Base-by-base conservation (phyloP, 1,139 yeast species). In the Candida glucosophila region DNA sequence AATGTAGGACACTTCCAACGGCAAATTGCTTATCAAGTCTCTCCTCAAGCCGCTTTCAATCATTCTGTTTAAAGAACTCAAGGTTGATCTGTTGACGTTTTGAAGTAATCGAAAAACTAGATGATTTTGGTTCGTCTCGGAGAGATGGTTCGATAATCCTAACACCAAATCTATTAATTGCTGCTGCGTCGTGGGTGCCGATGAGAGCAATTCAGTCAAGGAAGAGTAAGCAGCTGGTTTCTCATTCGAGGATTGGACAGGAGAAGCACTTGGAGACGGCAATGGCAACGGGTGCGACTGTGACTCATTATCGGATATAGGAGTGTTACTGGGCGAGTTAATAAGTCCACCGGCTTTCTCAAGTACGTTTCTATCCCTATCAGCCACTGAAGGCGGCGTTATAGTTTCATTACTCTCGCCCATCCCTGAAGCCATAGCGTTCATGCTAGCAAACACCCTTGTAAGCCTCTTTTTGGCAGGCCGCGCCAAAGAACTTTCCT, bases 251-350 rank as follows among this genome's bases (percentile, higher is more conserved):
- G 43, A 47, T 33, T 67, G 77, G 5, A 63, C 65, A 0, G 82
- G 82, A 1, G 81, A 73, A 1, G 82, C 83, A 40, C 77, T 70
- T 0, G 83, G 83, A 5, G 80, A 74, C 0, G 82, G 82, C 16
- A 75, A 54, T 0, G 80, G 80, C 12, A 71, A 52, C 32, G 63
- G 73, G 28, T 56, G 65, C 2, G 56, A 49, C 19, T 43, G 52
- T 11, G 55, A 60, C 22, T 57, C 64, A 12, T 52, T 41, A 28
- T 60, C 68, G 6, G 63, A 54, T 4, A 57, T 41, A 0, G 67
- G 67, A 6, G 66, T 55, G 24, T 47, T 56, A 1, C 60, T 41
- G 8, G 59, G 60, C 2, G 60, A 52, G 50, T 52, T 23, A 52
- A 38, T 15, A 60, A 60, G n/a, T 5, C 14, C 14, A n/a, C 14